Evolutionary conservation across 2,329 filamentous ascomycete genomes (phyloP).

Genomic region (Fusarium anguioides): DNA sequence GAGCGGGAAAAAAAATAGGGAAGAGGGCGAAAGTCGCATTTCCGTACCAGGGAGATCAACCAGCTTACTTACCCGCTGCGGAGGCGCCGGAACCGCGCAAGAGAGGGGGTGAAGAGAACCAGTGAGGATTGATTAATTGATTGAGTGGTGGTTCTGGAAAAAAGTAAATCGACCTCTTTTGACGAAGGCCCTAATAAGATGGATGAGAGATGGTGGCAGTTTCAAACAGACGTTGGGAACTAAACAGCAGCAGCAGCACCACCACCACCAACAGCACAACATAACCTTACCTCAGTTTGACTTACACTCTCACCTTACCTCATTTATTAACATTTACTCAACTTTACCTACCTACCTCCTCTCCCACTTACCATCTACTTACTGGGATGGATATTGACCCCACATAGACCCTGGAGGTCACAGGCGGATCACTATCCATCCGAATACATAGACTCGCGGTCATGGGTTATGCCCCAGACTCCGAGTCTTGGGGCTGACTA

Average conservation of each 20-base stretch:
- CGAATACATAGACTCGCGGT: conserved; percentile 20
- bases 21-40: not conserved
- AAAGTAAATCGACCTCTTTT: conserved; percentile 16
- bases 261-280: conserved; percentile 14
- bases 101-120: conserved; percentile 10
- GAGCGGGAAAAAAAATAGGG: not conserved
- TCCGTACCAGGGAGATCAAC: not conserved
- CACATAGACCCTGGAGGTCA: conserved; percentile 23
- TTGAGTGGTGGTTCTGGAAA: conserved; percentile 2
- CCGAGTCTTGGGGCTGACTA: conserved; percentile 12
- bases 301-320: not conserved
- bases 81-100: not conserved
- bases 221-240: conserved; percentile 14
- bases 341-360: no score
- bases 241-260: not conserved
- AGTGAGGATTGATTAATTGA: no score
- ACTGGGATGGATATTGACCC: not conserved
- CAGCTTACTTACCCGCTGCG: not conserved
- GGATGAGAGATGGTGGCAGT: conserved; percentile 16
- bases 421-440: conserved; percentile 7
- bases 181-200: not conserved
- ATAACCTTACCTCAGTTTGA: conserved; percentile 2
- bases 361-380: not conserved
- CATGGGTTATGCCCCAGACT: conserved; percentile 20
- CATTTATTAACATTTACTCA: not conserved